Evolutionary conservation across 164 flowering plant species (phyloP), one percentile per base, ranked within the genome.

Genomic region (Annona cherimola): DNA sequence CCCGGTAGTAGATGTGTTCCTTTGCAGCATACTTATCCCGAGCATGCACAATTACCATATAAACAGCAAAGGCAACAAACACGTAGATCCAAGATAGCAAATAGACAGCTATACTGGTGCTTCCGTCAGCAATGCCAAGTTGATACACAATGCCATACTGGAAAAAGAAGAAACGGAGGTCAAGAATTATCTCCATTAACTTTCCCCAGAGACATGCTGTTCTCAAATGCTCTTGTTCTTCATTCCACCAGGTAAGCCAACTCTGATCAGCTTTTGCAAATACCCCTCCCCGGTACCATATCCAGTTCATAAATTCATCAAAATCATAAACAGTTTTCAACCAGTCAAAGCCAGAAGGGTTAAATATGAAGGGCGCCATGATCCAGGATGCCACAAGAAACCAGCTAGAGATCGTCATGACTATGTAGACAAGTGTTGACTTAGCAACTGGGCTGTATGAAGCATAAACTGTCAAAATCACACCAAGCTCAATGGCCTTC

Each of bases 171-270:
- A 81, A 95, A 5, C 99, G 93, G 20, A 95, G 87, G 66, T 93
- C 96, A 39, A 95, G 76, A 74, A 93, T 85, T 62, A 93, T 90
- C 80, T 91, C 98, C 76, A 95, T 71, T 69, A 90, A 60, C 78
- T 93, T 91, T 35, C 99, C 98, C 97, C 99, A 91, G 1, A 95
- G 83, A 61, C 98, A 97, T 5, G 99, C 93, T 5, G 88, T 82
- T 68, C 89, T 85, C 63, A 95, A 73, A 85, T 95, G 97, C 44
- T 83, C 91, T 60, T 95, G 97, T 63, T 95, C 98, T 74, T 93
- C 99, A 45, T 90, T 86, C 98, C 99, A 95, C 98, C 99, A 95
- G 14, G 89, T 89, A 77, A 90, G 93, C 99, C 99, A 95, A 79
- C 99, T 91, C 79, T 87, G 84, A 0, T 95, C 98, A 12, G 94